These are phyloP conservation scores for Chaetomium cochliodes DNA, from an alignment of 495 filamentous ascomycete genomes.

Conservation along the genomic window DNA sequence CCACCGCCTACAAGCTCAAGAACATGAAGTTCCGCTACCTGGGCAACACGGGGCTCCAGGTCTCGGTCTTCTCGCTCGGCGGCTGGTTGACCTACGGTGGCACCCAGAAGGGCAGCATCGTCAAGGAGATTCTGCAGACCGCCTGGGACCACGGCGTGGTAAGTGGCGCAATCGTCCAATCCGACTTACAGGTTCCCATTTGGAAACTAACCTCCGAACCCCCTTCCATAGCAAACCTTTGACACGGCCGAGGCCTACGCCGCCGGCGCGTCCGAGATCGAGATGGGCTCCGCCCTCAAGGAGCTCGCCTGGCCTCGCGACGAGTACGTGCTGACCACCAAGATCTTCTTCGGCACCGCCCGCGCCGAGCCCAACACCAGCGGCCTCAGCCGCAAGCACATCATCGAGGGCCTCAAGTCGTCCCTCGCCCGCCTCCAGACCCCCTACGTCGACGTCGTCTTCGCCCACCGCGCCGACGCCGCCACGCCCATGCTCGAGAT, in stretches of 20 bases:
- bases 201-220: too few species aligned
- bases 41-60: conserved; percentile 66
- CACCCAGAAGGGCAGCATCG: conserved; percentile 45
- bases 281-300: conserved; percentile 70
- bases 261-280: conserved; percentile 66
- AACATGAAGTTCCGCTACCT: conserved; percentile 68
- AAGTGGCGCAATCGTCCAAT: conserved; percentile 13
- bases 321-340: conserved; percentile 84
- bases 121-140: conserved; percentile 45
- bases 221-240: conserved; percentile 48
- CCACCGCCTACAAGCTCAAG: conserved; percentile 50
- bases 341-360: conserved; percentile 53
- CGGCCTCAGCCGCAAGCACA: conserved; percentile 80
- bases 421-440: conserved; percentile 69
- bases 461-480: conserved; percentile 80
- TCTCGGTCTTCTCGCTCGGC: conserved; percentile 65
- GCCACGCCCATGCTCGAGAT: conserved; percentile 84
- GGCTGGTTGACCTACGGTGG: conserved; percentile 55
- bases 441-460: conserved; percentile 76
- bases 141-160: conserved; percentile 56
- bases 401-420: conserved; percentile 49
- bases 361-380: conserved; percentile 59
- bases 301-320: conserved; percentile 72
- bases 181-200: background rate
- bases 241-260: conserved; percentile 64